Evolutionary conservation across 257 asterid genomes (phyloP).

Genomic region (Echium plantagineum): DNA sequence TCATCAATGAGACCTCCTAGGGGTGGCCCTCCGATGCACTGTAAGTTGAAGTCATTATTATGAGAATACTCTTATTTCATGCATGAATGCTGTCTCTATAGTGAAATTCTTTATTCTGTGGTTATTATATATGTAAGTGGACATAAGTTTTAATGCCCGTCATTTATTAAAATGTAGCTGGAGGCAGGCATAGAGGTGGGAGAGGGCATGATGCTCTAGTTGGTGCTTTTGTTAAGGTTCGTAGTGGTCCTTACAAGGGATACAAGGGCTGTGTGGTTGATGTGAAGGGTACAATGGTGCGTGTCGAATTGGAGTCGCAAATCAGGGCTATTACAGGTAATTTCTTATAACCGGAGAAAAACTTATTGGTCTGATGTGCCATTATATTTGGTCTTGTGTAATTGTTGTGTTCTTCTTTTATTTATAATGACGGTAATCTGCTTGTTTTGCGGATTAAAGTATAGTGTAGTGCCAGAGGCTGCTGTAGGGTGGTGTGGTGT

Average conservation of each 20-base stretch:
- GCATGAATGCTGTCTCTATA: neutral
- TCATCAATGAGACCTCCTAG: constrained; percentile 86
- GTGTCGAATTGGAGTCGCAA: constrained; percentile 89
- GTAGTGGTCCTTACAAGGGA: constrained; percentile 82
- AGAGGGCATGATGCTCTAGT: constrained; percentile 75
- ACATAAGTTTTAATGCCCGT: too few species aligned
- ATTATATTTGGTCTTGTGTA: neutral
- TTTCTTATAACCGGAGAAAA: constrained; percentile 3
- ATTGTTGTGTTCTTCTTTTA: neutral
- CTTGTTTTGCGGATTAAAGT: too few species aligned
- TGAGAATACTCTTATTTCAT: neutral
- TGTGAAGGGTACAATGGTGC: constrained; percentile 67
- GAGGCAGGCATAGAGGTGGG: constrained; percentile 78
- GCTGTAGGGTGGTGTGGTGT: too few species aligned
- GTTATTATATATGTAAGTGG: too few species aligned
- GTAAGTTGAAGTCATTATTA: constrained; percentile 28
- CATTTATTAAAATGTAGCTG: too few species aligned
- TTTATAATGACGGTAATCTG: neutral
- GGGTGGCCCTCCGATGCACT: constrained; percentile 54
- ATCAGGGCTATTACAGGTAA: constrained; percentile 90
- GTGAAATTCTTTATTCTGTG: neutral
- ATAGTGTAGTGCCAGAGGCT: too few species aligned
- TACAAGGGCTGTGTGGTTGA: constrained; percentile 83
- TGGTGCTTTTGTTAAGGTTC: constrained; percentile 65
- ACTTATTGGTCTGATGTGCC: neutral